phyloP scores from a whole-genome alignment of 768 basidiomycete species.

The Podaxis mareebaensis region DNA sequence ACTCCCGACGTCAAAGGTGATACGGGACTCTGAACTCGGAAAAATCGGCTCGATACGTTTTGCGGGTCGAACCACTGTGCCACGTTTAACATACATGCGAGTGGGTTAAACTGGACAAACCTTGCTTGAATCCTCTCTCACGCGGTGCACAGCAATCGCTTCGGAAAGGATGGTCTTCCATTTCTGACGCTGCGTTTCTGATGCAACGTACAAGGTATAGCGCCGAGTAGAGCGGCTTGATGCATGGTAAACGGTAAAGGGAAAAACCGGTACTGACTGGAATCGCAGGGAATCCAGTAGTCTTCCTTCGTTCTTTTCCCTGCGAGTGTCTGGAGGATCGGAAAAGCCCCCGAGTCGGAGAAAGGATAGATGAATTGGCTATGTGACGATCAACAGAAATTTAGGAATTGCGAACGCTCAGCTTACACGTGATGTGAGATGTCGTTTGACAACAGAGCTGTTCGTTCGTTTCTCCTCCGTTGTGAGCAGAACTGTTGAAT shows the following conservation, averaged over 20 bases:
- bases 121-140: slow-evolving; percentile 71
- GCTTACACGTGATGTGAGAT: slow-evolving; percentile 68
- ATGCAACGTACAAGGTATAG: slow-evolving; percentile 72
- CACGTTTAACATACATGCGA: not conserved
- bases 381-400: slow-evolving; percentile 5
- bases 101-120: slow-evolving; percentile 33
- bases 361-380: slow-evolving; percentile 83
- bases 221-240: slow-evolving; percentile 52
- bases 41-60: slow-evolving; percentile 58
- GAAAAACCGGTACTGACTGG: slow-evolving; percentile 59
- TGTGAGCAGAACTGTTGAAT: slow-evolving; percentile 58
- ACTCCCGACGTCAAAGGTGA: slow-evolving; percentile 31
- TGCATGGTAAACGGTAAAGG: slow-evolving; percentile 78
- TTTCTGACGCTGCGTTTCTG: slow-evolving; percentile 55
- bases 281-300: slow-evolving; percentile 57
- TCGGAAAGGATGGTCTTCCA: slow-evolving; percentile 66
- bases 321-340: slow-evolving; percentile 58
- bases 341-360: slow-evolving; percentile 72
- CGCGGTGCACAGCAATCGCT: slow-evolving; percentile 63
- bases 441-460: slow-evolving; percentile 42
- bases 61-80: slow-evolving; percentile 68
- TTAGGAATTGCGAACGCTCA: not conserved
- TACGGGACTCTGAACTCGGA: slow-evolving; percentile 45
- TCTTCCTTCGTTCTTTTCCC: slow-evolving; percentile 63
- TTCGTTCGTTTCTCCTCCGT: slow-evolving; percentile 58